Evolutionary conservation across 164 flowering plant genomes (phyloP), one percentile per base, ranked within the genome.

Genomic region (Vitis amurensis): DNA sequence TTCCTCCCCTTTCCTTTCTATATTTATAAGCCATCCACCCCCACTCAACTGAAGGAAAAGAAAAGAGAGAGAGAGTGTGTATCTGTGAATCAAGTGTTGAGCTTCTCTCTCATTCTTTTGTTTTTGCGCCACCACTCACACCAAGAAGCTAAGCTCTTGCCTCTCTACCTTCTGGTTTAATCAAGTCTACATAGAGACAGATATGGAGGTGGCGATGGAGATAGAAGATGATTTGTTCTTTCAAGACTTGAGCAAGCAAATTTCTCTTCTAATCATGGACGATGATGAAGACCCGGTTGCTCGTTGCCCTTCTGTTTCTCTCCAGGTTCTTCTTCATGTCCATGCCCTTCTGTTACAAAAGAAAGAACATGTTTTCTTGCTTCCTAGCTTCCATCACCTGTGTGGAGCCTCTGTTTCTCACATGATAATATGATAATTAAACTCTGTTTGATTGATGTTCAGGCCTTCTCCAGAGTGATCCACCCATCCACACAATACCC

Each of bases 261-360:
- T 93, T 51, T 81, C 97, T 31, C 91, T 91, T 55, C 83, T 93
- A 6, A 84, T 93, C 77, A 87, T 83, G 91, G 98, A 93, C 44
- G 98, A 91, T 31, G 92, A 87, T 30, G 83, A 87, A 1, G 83
- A 71, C 65, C 76, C 84, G 0, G 72, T 69, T 29, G 55, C 70
- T 14, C 63, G 31, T 64, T 81, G 60, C 63, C 87, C 93, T 27
- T 72, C 94, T 3, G 80, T 81, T 71, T 81, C 89, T 74, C 78
- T 82, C 59, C 94, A 91, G 88, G 91, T 91, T 27, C 15, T 16
- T 55, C 53, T 14, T 50, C 31, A 1, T 63, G 1, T 27, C 63
- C 65, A 37, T 29, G 27, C 27, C 27, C 27, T 23, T 23, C 27
- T 23, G 27, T 23, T 23, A 23, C 27, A 23, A 23, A 23, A 23